Evolutionary conservation across 106 monocot species (phyloP).

Genomic region (Dendrobium catenatum): DNA sequence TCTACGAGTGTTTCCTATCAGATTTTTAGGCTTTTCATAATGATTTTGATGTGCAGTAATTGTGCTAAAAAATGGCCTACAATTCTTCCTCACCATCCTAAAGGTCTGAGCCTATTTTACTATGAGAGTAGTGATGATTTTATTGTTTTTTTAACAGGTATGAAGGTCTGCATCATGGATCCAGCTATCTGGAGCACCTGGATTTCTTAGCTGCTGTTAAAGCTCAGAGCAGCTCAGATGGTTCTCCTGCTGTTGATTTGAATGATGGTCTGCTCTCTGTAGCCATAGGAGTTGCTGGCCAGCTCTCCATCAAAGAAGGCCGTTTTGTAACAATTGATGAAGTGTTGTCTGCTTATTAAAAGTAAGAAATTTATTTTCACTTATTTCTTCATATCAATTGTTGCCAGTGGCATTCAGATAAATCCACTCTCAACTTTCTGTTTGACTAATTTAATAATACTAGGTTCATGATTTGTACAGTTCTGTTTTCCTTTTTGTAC

Average conservation of each 20-base stretch:
- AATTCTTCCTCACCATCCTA: too few relatives aligned
- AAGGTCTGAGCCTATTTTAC: too few relatives aligned
- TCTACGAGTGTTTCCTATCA: too few relatives aligned
- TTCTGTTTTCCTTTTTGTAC: too few relatives aligned
- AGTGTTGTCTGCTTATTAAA: slow-evolving; percentile 34
- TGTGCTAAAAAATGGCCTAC: too few relatives aligned
- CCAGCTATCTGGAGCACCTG: slow-evolving; percentile 88
- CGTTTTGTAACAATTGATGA: slow-evolving; percentile 74
- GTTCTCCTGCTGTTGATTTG: slow-evolving; percentile 44
- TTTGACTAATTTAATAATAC: too few relatives aligned
- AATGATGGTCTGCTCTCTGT: slow-evolving; percentile 80
- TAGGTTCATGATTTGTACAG: too few relatives aligned
- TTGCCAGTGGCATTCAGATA: too few relatives aligned
- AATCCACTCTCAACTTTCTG: too few relatives aligned
- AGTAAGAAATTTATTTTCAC: not conserved
- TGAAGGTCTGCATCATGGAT: slow-evolving; percentile 91
- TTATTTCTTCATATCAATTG: too few relatives aligned
- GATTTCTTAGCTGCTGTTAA: slow-evolving; percentile 67
- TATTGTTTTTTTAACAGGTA: slow-evolving; percentile 32
- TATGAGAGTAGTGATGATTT: not conserved
- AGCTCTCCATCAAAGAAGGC: slow-evolving; percentile 75
- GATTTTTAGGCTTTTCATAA: too few relatives aligned
- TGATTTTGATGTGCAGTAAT: too few relatives aligned
- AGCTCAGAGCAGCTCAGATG: slow-evolving; percentile 15
- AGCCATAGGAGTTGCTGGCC: slow-evolving; percentile 89